Evolutionary conservation across 257 asterid species (phyloP).

Genomic region (Knoxia roxburghii): DNA sequence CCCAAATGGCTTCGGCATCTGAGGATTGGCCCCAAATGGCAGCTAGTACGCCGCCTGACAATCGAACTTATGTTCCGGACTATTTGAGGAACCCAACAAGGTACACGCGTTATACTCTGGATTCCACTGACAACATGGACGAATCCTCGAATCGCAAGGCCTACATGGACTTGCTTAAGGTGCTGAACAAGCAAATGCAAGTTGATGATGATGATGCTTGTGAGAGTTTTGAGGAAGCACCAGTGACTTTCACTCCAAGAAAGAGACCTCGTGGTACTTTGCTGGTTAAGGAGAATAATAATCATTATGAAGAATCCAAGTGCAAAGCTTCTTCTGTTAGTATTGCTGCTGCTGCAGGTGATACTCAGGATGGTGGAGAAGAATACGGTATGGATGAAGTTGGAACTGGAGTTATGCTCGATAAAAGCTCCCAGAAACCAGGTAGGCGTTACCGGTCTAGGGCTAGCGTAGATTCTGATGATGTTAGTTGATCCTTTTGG

Average conservation of each 20-base stretch:
- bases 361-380: slow-evolving; percentile 28
- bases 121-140: slow-evolving; percentile 50
- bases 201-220: slow-evolving; percentile 27
- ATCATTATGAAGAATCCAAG: slow-evolving; percentile 19
- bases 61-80: slow-evolving; percentile 63
- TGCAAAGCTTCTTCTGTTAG: slow-evolving; percentile 37
- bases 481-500: neutral
- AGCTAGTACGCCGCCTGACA: neutral
- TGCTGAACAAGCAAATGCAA: slow-evolving; percentile 31
- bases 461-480: slow-evolving; percentile 22
- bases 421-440: slow-evolving; percentile 35
- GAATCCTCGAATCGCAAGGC: slow-evolving; percentile 62
- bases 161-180: slow-evolving; percentile 41
- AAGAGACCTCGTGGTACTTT: slow-evolving; percentile 31
- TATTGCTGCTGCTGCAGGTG: slow-evolving; percentile 48
- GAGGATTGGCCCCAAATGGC: no score
- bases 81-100: slow-evolving; percentile 75
- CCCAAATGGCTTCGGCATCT: no score
- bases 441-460: slow-evolving; percentile 55
- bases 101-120: slow-evolving; percentile 60
- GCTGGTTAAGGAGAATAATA: slow-evolving; percentile 20
- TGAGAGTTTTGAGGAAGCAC: slow-evolving; percentile 30
- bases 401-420: slow-evolving; percentile 19
- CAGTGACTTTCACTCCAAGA: slow-evolving; percentile 51
- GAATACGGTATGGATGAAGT: slow-evolving; percentile 69